Evolutionary conservation across 2,329 filamentous ascomycete species (phyloP), one percentile per base, ranked within the genome.

Genomic region (Fusarium sp.): DNA sequence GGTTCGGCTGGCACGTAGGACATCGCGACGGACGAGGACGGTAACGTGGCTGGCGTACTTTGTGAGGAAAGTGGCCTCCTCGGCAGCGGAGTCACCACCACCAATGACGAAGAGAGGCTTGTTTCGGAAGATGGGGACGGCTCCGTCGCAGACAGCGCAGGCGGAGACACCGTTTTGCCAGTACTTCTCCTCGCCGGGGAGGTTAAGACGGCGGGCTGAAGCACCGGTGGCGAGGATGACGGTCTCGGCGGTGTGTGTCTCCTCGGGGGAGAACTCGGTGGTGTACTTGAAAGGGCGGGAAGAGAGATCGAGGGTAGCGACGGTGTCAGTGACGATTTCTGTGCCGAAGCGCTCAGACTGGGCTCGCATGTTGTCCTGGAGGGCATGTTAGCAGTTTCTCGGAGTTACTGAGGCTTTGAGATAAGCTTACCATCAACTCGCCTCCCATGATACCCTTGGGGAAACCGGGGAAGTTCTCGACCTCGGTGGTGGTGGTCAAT

Each of bases 401-500:
- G 13, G 5, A 49, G 11, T 34, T 30, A n/a, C 23, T 16, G 12
- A 46, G 34, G 44, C 18, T 37, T n/a, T 31, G 34, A 40, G 20
- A 36, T 47, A 33, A 16, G 75, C 84, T 57, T 71, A 89, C 87
- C 96, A 99, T 99, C 72, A 99, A 85, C 77, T 93, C 91, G 58
- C 87, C 82, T 72, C 96, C 96, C 82, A 93, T 92, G 79, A 99
- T 94, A 69, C 91, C 92, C 75, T 92, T 88, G 76, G 92, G 92
- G 84, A 98, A 99, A 47, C 96, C 96, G 28, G 96, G 96, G 82
- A 91, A 99, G 87, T 99, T 99, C 85, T 99, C 96, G 63, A 99
- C 90, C 73, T 99, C 97, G 76, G 97, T 98, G 57, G 96, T 99
- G 28, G 97, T 99, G 57, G 97, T 99, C 73, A 99, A 87, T 86